Conservation (phyloP, 148 eudicot species). For the Rhododendron henanense region DNA sequence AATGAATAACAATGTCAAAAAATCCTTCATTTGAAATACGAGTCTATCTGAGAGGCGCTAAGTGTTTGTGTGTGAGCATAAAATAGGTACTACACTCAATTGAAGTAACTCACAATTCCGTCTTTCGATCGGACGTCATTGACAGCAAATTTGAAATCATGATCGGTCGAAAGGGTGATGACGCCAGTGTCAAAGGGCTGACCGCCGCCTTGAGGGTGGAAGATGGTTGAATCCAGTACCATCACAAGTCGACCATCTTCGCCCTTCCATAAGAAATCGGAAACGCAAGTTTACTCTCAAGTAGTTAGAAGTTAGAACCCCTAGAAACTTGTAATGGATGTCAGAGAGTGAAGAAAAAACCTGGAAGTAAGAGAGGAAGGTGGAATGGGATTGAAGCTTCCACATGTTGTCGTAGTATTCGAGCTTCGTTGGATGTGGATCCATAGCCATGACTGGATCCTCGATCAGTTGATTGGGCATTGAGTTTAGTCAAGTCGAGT, state of each 20-base stretch:
- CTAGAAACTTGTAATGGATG: background rate
- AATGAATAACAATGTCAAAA: background rate
- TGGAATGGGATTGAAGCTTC: slow-evolving; percentile 48
- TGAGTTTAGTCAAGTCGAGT: background rate
- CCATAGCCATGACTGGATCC: background rate
- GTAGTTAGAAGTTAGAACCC: background rate
- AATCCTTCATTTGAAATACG: background rate
- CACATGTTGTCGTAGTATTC: slow-evolving; percentile 50
- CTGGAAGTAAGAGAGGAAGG: slow-evolving; percentile 37
- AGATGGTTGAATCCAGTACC: slow-evolving; percentile 66
- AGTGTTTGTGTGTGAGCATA: background rate
- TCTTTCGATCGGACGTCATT: slow-evolving; percentile 69
- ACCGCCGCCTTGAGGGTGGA: slow-evolving; percentile 94
- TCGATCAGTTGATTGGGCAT: background rate
- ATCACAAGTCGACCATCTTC: slow-evolving; percentile 54
- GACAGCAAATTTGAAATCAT: slow-evolving; percentile 50
- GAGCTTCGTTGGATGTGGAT: slow-evolving; percentile 40
- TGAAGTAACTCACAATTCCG: slow-evolving; percentile 45
- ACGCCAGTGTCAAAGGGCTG: slow-evolving; percentile 78
- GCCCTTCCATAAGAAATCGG: slow-evolving; percentile 21
- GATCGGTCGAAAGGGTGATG: slow-evolving; percentile 32
- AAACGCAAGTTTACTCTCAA: background rate
- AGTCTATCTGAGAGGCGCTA: background rate
- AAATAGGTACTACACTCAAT: background rate
- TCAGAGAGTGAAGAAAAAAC: slow-evolving; percentile 12